phyloP scores from a whole-genome alignment of 768 basidiomycete species.

The Sporobolomyces roseus region DNA sequence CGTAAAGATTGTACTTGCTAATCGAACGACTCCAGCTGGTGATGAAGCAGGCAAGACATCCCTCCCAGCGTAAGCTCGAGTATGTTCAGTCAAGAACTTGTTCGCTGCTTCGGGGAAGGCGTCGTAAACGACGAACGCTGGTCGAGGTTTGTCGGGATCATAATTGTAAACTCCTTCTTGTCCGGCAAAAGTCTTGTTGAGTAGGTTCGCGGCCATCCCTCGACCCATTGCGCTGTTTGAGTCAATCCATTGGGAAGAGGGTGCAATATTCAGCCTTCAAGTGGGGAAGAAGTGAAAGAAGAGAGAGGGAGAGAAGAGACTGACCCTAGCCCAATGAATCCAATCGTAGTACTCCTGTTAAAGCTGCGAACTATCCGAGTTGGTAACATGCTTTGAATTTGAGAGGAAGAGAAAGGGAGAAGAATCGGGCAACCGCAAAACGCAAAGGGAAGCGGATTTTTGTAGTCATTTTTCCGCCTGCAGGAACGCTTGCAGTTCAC shows the following conservation, averaged over 20 bases:
- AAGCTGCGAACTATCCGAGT: slow-evolving; percentile 1
- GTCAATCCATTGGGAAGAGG: not conserved
- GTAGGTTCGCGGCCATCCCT: slow-evolving; percentile 80
- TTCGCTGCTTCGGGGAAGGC: slow-evolving; percentile 60
- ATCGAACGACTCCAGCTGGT: slow-evolving; percentile 58
- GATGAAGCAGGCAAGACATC: slow-evolving; percentile 59
- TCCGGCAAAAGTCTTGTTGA: slow-evolving; percentile 61
- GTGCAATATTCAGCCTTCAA: too few relatives aligned
- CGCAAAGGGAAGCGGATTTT: not conserved
- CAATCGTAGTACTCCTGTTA: slow-evolving; percentile 47
- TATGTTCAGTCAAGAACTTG: slow-evolving; percentile 60
- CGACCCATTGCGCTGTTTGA: slow-evolving; percentile 61
- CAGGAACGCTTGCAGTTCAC: too few relatives aligned
- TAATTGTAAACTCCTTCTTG: slow-evolving; percentile 16
- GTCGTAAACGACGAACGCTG: slow-evolving; percentile 73
- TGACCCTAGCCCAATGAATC: slow-evolving; percentile 79
- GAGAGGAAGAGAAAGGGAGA: not conserved
- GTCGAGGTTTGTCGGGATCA: slow-evolving; percentile 17
- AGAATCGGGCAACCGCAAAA: too few relatives aligned
- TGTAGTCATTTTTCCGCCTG: not conserved
- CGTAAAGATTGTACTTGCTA: slow-evolving; percentile 62
- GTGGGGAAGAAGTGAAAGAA: not conserved
- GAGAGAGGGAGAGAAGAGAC: not conserved
- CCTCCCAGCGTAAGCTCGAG: slow-evolving; percentile 59
- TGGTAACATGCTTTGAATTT: not conserved